These are phyloP conservation scores for Pseudogymnoascus sp. DNA, from an alignment of 2,329 filamentous ascomycete species.

Conservation along the genomic window DNA sequence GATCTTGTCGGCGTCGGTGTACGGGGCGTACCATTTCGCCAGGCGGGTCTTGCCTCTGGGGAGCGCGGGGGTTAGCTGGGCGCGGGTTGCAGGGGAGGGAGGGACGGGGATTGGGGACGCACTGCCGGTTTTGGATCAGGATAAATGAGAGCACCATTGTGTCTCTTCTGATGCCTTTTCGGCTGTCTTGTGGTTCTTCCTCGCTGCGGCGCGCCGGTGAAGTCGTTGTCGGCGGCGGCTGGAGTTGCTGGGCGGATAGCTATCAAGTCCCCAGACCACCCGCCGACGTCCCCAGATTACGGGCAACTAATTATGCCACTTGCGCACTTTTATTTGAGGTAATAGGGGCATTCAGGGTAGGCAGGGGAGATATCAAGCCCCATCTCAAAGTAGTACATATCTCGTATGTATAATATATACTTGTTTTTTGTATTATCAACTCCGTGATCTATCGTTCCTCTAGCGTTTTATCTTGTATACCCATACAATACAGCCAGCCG, in stretches of 20 bases:
- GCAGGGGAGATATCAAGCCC: background rate
- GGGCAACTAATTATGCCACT: background rate
- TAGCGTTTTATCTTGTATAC: slow-evolving; percentile 2
- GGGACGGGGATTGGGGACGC: slow-evolving; percentile 20
- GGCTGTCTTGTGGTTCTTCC: background rate
- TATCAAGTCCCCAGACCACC: background rate
- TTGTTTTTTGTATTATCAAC: background rate
- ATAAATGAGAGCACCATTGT: slow-evolving; percentile 69
- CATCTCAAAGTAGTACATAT: no score
- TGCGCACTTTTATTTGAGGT: background rate
- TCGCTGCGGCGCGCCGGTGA: background rate
- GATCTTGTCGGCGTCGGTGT: slow-evolving; percentile 98
- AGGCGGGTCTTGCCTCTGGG: slow-evolving; percentile 91
- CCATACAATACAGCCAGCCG: slow-evolving; percentile 6
- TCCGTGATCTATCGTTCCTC: background rate
- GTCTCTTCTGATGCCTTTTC: slow-evolving; percentile 5
- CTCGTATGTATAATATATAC: background rate
- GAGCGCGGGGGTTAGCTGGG: slow-evolving; percentile 14
- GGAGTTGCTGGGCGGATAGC: background rate
- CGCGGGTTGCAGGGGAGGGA: background rate
- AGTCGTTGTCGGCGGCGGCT: background rate
- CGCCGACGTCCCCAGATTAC: background rate
- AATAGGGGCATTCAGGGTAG: background rate
- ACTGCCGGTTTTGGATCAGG: slow-evolving; percentile 85
- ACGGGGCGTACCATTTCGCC: slow-evolving; percentile 98